phyloP scores from a whole-genome alignment of 2,329 filamentous ascomycete species.

The Peltaster fructicola region DNA sequence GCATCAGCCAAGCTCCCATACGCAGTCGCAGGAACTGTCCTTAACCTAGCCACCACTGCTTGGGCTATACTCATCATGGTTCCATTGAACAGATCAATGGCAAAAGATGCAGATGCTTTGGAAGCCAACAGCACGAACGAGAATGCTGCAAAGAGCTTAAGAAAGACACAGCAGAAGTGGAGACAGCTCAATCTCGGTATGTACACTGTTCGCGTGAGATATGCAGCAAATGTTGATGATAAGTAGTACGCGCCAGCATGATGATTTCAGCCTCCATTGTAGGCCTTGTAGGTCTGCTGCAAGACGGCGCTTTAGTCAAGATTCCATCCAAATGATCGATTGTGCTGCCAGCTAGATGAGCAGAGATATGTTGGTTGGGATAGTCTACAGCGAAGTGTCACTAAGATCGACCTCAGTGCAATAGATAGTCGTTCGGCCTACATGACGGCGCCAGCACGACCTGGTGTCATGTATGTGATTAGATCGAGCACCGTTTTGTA shows the following conservation, averaged over 20 bases:
- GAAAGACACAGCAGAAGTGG: slow-evolving; percentile 13
- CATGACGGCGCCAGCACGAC: too few species aligned
- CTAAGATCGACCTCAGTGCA: too few species aligned
- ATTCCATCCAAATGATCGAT: too few species aligned
- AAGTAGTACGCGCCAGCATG: slow-evolving; percentile 9
- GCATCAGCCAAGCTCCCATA: slow-evolving; percentile 12
- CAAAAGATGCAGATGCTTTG: slow-evolving; percentile 9
- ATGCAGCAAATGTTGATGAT: not conserved
- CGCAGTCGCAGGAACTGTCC: slow-evolving; percentile 8
- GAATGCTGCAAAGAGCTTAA: slow-evolving; percentile 14
- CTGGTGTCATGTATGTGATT: too few species aligned
- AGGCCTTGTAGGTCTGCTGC: slow-evolving; percentile 3
- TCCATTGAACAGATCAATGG: slow-evolving; percentile 16
- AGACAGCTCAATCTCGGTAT: slow-evolving; percentile 12
- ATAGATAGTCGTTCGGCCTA: too few species aligned
- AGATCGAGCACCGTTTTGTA: too few species aligned
- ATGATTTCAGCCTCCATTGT: slow-evolving; percentile 8
- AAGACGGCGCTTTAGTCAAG: slow-evolving; percentile 4
- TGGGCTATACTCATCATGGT: slow-evolving; percentile 16
- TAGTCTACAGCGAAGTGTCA: too few species aligned
- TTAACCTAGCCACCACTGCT: slow-evolving; percentile 14
- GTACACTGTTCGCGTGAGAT: slow-evolving; percentile 1
- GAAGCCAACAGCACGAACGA: slow-evolving; percentile 10
- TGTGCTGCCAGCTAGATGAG: too few species aligned
- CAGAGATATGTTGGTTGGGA: too few species aligned